Conservation (phyloP, 1,284 basidiomycete species). For the Schizophyllum commune region DNA sequence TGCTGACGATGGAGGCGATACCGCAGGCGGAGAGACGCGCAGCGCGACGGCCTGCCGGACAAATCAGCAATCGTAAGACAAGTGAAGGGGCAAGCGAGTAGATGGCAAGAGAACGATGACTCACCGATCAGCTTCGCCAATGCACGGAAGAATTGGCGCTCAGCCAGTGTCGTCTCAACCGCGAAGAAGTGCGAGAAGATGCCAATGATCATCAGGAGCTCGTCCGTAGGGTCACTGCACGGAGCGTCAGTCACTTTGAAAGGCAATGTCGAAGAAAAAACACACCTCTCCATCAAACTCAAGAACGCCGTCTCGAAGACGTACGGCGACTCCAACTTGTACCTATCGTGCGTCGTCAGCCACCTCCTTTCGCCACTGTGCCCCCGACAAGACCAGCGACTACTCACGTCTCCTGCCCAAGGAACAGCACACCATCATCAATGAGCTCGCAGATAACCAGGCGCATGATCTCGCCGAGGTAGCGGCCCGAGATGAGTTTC, state of each 20-base stretch:
- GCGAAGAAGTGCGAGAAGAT: conserved; percentile 96
- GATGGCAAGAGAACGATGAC: not conserved
- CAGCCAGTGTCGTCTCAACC: conserved; percentile 87
- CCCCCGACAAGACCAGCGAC: not conserved
- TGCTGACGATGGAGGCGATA: conserved; percentile 89
- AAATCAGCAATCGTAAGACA: not conserved
- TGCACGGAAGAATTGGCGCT: conserved; percentile 92
- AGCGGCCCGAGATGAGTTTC: conserved; percentile 98
- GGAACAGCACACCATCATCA: conserved; percentile 94
- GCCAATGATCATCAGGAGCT: conserved; percentile 92
- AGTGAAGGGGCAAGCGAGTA: not conserved
- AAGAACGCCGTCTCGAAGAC: conserved; percentile 96
- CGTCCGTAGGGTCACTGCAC: conserved; percentile 89
- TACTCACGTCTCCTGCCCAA: conserved; percentile 80
- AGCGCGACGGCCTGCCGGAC: conserved; percentile 53
- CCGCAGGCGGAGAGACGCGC: conserved; percentile 88
- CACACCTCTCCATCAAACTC: conserved; percentile 81
- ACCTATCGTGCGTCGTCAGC: conserved; percentile 22
- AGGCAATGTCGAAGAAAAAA: not conserved
- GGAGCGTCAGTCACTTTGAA: not conserved
- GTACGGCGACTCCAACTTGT: conserved; percentile 92
- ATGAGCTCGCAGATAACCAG: conserved; percentile 93
- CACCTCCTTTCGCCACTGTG: too few species aligned
- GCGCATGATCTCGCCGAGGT: conserved; percentile 94
- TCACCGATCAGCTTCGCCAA: conserved; percentile 76